phyloP scores from a whole-genome alignment of 805 yeast genomes.

The Wickerhamiella domercqiae region DNA sequence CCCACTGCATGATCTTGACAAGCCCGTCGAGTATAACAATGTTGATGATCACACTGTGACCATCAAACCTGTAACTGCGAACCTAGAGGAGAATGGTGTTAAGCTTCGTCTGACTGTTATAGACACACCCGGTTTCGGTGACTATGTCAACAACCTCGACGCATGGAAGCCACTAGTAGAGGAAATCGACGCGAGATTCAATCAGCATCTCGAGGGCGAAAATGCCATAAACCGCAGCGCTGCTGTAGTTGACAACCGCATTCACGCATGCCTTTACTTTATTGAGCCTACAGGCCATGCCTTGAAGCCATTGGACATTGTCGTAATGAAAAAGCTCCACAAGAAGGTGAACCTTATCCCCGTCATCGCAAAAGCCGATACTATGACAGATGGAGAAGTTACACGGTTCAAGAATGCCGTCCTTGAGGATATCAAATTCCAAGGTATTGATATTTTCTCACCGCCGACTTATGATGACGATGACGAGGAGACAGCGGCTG shows the following conservation, averaged over 20 bases:
- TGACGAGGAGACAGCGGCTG: constrained; percentile 64
- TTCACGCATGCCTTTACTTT: constrained; percentile 86
- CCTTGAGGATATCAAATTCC: constrained; percentile 56
- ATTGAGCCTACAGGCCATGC: constrained; percentile 96
- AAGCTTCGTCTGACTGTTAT: constrained; percentile 68
- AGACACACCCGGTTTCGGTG: constrained; percentile 92
- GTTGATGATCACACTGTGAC: constrained; percentile 27
- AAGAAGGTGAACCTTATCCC: constrained; percentile 89
- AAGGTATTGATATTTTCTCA: constrained; percentile 57
- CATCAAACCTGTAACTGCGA: constrained; percentile 46
- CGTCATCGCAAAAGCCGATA: constrained; percentile 86
- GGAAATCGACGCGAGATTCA: constrained; percentile 75
- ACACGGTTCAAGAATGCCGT: constrained; percentile 60
- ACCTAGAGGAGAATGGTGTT: constrained; percentile 89
- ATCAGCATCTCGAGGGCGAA: constrained; percentile 78
- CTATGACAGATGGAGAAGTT: constrained; percentile 78
- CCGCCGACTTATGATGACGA: constrained; percentile 69
- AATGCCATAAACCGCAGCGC: constrained; percentile 61
- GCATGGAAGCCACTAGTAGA: constrained; percentile 85
- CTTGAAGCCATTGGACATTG: constrained; percentile 74
- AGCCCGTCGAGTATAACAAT: not conserved
- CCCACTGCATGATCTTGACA: constrained; percentile 33
- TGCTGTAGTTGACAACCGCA: constrained; percentile 54
- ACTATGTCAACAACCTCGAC: constrained; percentile 60
- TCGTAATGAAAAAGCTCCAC: constrained; percentile 74